Evolutionary conservation across 1,284 basidiomycete genomes (phyloP).

Genomic region (Microbotryum saponariae): DNA sequence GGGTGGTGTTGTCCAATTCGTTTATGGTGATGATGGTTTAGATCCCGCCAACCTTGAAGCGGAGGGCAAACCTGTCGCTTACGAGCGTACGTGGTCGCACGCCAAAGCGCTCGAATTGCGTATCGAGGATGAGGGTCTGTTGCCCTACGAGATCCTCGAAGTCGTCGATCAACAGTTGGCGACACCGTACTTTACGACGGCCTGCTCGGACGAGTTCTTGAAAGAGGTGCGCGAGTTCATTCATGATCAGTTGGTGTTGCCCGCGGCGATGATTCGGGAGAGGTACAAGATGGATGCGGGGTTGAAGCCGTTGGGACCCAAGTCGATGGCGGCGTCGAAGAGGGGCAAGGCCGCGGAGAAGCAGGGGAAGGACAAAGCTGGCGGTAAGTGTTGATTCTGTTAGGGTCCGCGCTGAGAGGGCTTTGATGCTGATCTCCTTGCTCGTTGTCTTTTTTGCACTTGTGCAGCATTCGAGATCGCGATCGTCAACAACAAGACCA

Average conservation of each 20-base stretch:
- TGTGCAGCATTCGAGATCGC: slow-evolving; percentile 45
- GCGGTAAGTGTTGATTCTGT: background rate
- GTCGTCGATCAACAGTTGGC: slow-evolving; percentile 60
- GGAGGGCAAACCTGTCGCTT: slow-evolving; percentile 76
- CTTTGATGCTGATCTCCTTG: background rate
- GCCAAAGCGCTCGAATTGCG: slow-evolving; percentile 58
- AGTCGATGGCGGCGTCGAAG: no score
- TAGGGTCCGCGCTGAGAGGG: no score
- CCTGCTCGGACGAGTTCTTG: slow-evolving; percentile 35
- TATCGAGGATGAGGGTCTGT: slow-evolving; percentile 51
- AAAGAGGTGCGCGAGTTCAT: slow-evolving; percentile 71
- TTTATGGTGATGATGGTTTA: slow-evolving; percentile 93
- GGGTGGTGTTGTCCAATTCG: slow-evolving; percentile 96
- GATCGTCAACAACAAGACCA: slow-evolving; percentile 79
- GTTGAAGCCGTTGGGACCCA: slow-evolving; percentile 38
- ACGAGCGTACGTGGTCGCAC: slow-evolving; percentile 79
- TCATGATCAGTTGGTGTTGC: slow-evolving; percentile 57
- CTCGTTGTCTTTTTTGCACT: background rate
- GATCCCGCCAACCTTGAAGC: slow-evolving; percentile 95
- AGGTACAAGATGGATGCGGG: slow-evolving; percentile 79
- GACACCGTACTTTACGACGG: slow-evolving; percentile 53
- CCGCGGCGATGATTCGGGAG: slow-evolving; percentile 61
- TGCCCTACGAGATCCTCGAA: slow-evolving; percentile 81
- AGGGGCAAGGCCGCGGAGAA: background rate
- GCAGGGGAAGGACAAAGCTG: slow-evolving; percentile 1